phyloP scores from a whole-genome alignment of 495 filamentous ascomycete genomes.

The Xylaria castorea region DNA sequence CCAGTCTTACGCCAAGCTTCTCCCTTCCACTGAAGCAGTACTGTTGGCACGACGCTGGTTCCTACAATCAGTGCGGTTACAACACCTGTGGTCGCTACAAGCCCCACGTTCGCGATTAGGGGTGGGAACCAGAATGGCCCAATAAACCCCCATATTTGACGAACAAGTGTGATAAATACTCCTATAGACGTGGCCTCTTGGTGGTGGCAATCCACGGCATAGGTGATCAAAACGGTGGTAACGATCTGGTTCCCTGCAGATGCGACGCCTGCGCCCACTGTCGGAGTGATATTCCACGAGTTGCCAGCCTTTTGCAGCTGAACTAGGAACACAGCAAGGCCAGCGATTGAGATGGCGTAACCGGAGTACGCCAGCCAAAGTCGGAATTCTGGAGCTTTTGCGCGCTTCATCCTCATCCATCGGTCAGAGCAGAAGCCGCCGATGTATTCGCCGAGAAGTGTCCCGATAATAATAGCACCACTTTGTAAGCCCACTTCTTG shows the following conservation, averaged over 20 bases:
- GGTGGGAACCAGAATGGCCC: conserved; percentile 58
- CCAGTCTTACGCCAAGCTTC: neutral
- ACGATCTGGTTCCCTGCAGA: conserved; percentile 62
- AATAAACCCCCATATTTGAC: conserved; percentile 63
- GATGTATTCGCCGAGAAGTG: conserved; percentile 62
- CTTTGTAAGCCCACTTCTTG: conserved; percentile 63
- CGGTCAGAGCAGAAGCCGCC: conserved; percentile 55
- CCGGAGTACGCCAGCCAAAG: conserved; percentile 63
- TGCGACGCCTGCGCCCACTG: conserved; percentile 58
- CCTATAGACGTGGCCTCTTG: conserved; percentile 59
- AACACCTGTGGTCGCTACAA: conserved; percentile 4
- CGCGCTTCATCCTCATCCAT: conserved; percentile 52
- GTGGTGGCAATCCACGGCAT: conserved; percentile 59
- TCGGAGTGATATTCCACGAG: conserved; percentile 55
- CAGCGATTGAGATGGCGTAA: conserved; percentile 53
- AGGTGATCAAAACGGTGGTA: conserved; percentile 62
- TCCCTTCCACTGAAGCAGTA: conserved; percentile 12
- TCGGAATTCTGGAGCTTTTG: conserved; percentile 42
- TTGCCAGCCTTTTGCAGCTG: conserved; percentile 45
- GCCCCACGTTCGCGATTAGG: conserved; percentile 37
- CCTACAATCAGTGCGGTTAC: neutral
- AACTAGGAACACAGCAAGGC: conserved; percentile 59
- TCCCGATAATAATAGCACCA: conserved; percentile 59
- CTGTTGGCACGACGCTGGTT: neutral
- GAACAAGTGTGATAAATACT: conserved; percentile 63